Evolutionary conservation across 2,329 filamentous ascomycete genomes (phyloP), one percentile per base, ranked within the genome.

Genomic region (Colletotrichum liaoningense): DNA sequence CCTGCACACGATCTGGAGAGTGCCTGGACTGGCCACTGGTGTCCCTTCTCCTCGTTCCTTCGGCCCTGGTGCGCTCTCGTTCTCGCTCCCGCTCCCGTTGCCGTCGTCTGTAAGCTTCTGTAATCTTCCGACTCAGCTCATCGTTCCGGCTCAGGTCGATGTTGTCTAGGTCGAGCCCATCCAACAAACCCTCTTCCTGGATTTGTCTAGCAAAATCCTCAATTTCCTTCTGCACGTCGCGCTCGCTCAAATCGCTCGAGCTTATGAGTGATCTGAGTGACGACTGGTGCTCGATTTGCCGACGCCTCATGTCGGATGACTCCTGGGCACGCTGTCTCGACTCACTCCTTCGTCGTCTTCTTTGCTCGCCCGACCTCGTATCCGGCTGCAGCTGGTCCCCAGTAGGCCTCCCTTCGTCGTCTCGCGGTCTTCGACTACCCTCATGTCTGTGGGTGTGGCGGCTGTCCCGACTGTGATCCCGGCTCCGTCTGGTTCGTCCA

Each of bases 131-230:
- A 76, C 94, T 97, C 19, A 98, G 90, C 79, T 97, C 94, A 78
- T 98, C 95, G 79, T 98, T 95, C 78, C 95, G 94, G 62, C 87
- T 90, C 19, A 95, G 88, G 75, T 96, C 95, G 67, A 98, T 91
- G 75, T 95, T 95, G 78, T 97, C 94, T 68, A 98, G 85, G 79
- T 98, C 95, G 59, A 98, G 91, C 22, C 95, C 95, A 78, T 98
- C 94, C 42, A 98, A 83, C 24, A 98, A 84, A 0, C 96, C 95
- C 79, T 98, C 95, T 75, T 96, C 93, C 77, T 95, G 89, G 72
- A 97, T 98, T 80, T 97, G 95, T 56, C 94, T 90, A 76, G 97
- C 90, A 78, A 98, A 97, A 73, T 97, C 95, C 77, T 97, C 90
- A 72, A 98, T 97, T 80, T 98, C 95, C 73, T 93, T 91, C 80